Percentiles rank a stretch among this genome's conserved stretches.
Conservation (phyloP, 495 filamentous ascomycete species). For the Trichoderma asperelloides region DNA sequence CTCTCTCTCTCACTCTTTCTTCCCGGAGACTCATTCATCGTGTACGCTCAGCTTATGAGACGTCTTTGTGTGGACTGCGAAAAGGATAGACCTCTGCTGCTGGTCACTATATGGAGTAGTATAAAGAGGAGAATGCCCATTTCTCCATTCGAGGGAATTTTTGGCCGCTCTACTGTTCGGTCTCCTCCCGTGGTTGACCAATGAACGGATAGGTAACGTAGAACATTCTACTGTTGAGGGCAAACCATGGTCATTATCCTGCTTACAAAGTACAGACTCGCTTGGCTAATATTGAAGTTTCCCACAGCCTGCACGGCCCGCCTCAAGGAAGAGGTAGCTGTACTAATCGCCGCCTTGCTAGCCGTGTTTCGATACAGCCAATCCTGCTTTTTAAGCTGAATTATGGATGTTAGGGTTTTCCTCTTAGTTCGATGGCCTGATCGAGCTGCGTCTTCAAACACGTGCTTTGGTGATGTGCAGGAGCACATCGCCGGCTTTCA, state of each 20-base stretch:
- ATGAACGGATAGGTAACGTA: slow-evolving; percentile 2
- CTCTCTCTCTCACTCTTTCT: neutral
- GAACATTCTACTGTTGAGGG: neutral
- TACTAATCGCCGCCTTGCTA: neutral
- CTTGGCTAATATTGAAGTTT: neutral
- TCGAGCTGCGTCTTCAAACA: neutral
- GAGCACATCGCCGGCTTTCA: neutral
- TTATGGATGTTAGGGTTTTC: no score
- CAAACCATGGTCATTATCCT: neutral
- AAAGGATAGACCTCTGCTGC: neutral
- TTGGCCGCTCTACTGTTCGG: neutral
- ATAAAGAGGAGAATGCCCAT: neutral
- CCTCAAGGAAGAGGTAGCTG: neutral
- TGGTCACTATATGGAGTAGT: neutral
- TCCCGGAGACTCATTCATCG: neutral
- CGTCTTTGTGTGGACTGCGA: neutral
- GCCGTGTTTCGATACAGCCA: neutral
- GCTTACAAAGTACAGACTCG: slow-evolving; percentile 2
- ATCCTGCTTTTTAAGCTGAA: neutral
- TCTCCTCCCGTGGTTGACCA: neutral
- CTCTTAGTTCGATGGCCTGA: neutral
- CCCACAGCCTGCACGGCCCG: neutral
- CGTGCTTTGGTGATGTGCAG: neutral
- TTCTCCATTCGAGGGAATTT: slow-evolving; percentile 6
- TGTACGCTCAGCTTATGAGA: neutral